These are phyloP conservation scores for Pythium chondricola DNA, from an alignment of 352 stramenopile species.

Conservation along the genomic window DNA sequence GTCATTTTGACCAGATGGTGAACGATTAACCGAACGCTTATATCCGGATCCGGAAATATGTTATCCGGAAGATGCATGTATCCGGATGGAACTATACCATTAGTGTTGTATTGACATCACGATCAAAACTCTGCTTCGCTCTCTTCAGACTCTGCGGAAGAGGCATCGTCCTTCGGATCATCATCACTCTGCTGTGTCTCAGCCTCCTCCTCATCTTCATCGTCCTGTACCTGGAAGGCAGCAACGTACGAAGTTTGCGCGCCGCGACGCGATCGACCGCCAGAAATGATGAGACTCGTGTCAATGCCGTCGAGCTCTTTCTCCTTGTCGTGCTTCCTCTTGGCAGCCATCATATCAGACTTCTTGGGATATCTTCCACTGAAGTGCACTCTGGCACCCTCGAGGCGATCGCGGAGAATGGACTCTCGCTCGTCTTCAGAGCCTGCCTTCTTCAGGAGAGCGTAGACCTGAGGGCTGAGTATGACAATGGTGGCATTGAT, in stretches of 20 bases:
- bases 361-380: constrained; percentile 51
- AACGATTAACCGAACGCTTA: constrained; percentile 6
- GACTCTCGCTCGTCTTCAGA: constrained; percentile 47
- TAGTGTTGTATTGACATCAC: too few species aligned
- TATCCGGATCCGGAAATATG: constrained; percentile 11
- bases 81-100: too few species aligned
- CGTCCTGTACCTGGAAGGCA: constrained; percentile 13
- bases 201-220: constrained; percentile 22
- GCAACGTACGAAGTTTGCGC: constrained; percentile 7
- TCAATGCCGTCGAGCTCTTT: constrained; percentile 82
- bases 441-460: constrained; percentile 33
- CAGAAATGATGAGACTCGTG: constrained; percentile 64
- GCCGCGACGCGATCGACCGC: constrained; percentile 15
- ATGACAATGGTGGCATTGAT: too few species aligned
- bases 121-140: constrained; percentile 34
- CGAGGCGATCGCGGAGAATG: constrained; percentile 47
- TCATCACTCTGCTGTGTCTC: constrained; percentile 17
- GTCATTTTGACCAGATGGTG: neutral
- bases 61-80: neutral
- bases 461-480: constrained; percentile 60
- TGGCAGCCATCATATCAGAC: constrained; percentile 56
- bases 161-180: too few species aligned
- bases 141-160: constrained; percentile 24
- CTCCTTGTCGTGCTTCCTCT: constrained; percentile 59
- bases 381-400: constrained; percentile 43